Conservation (phyloP, 2,329 filamentous ascomycete genomes). For the Diaporthe ilicicola region DNA sequence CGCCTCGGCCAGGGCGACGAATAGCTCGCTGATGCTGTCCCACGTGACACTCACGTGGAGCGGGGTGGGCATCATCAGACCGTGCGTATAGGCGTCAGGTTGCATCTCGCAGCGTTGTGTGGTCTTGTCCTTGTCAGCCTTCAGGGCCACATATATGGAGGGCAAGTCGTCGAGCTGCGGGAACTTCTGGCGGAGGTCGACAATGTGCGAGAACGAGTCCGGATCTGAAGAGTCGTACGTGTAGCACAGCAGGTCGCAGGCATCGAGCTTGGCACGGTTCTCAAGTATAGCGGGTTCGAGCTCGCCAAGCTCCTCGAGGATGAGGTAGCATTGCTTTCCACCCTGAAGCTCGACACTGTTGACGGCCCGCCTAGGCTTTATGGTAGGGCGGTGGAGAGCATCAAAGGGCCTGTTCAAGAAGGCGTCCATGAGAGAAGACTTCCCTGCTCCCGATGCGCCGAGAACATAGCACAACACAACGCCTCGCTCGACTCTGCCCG, state of each 20-base stretch:
- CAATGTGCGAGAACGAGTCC: conserved; percentile 93
- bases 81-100: conserved; percentile 89
- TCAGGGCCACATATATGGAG: conserved; percentile 89
- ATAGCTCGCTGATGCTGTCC: conserved; percentile 92
- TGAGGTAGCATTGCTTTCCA: conserved; percentile 96
- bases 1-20: conserved; percentile 89
- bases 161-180: conserved; percentile 89
- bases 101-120: conserved; percentile 93
- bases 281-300: conserved; percentile 95
- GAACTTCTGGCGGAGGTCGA: conserved; percentile 79
- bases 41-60: conserved; percentile 95
- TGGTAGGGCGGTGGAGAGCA: conserved; percentile 87
- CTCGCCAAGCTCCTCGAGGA: conserved; percentile 93
- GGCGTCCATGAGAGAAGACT: conserved; percentile 88
- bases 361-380: conserved; percentile 91
- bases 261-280: conserved; percentile 87
- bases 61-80: conserved; percentile 87
- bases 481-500: conserved; percentile 89
- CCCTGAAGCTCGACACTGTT: conserved; percentile 96
- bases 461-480: conserved; percentile 94
- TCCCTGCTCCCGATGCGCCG: conserved; percentile 85
- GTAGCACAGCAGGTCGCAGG: conserved; percentile 94
- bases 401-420: conserved; percentile 91
- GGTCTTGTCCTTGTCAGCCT: conserved; percentile 95
- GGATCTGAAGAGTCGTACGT: conserved; percentile 97